Base-by-base conservation (phyloP, 1,284 basidiomycete species). In the Salmacisia buchloeana region DNA sequence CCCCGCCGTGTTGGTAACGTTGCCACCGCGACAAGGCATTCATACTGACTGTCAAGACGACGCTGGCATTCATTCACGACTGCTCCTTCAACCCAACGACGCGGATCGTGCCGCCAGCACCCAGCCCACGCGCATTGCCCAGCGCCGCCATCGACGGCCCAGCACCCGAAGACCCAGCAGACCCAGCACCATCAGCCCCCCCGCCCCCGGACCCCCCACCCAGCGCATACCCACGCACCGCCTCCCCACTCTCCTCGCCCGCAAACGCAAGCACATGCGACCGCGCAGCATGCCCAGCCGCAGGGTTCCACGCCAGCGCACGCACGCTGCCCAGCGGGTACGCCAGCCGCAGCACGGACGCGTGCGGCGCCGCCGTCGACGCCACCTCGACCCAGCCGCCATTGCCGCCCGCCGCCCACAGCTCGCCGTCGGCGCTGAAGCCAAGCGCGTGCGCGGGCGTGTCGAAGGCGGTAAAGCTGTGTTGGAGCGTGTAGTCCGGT, bases 321-420 rank as follows among this genome's bases (percentile, higher is more conserved):
- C 34, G 31, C 29, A 54, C 27, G 49, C 10, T 54, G 25, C 49
- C 49, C 18, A 54, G 49, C 6, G 49, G 25, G 15, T 54, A 54
- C 4, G 49, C 29, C 5, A 54, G 49, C 3, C 49, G 27, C 9
- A 54, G 27, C 25, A 54, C 12, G 15, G 49, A 54, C 3, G 49
- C 29, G 29, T 54, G 49, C 15, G 49, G 49, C n/a, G 49, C 49
- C 21, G 49, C 29, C 13, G 49, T 54, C 12, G 29, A 33, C 2
- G 49, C 49, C 49, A 54, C 49, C 21, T 54, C 49, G 10, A 54
- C 49, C 49, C 49, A 54, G 25, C 49, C 49, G 15, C 34, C 29
- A 33, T 54, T 31, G 9, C 49, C 49, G 3, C 49, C 49, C 1
- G 49, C 49, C 13, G 49, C 49, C 49, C 49, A 54, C 49, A 54